phyloP scores from a whole-genome alignment of 768 basidiomycete genomes.

The Fistulinella prunicolor region DNA sequence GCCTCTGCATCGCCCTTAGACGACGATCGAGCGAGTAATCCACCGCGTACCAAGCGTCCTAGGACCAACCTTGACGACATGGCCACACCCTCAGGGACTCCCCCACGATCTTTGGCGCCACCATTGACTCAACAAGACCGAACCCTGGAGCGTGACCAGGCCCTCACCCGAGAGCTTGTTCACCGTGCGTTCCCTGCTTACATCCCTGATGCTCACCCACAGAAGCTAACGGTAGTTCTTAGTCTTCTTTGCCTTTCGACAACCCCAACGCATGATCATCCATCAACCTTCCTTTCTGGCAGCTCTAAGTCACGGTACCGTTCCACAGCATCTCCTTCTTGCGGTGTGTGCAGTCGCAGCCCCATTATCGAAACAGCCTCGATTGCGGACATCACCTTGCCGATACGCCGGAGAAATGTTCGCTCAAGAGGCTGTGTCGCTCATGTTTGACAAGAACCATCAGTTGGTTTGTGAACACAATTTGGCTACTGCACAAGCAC shows the following conservation, averaged over 20 bases:
- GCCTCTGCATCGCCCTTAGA: constrained; percentile 26
- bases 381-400: constrained; percentile 51
- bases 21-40: constrained; percentile 40
- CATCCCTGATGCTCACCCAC: not conserved
- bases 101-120: constrained; percentile 36
- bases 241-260: constrained; percentile 84
- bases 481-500: constrained; percentile 71
- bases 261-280: constrained; percentile 71
- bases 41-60: constrained; percentile 49
- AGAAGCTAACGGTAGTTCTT: constrained; percentile 6
- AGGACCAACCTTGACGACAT: constrained; percentile 40
- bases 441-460: constrained; percentile 72
- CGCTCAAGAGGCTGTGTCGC: constrained; percentile 56
- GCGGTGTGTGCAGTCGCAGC: constrained; percentile 79
- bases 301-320: constrained; percentile 59
- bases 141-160: constrained; percentile 52
- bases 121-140: constrained; percentile 38
- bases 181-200: constrained; percentile 49
- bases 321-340: constrained; percentile 69
- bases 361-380: constrained; percentile 66
- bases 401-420: constrained; percentile 54
- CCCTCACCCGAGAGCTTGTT: constrained; percentile 68
- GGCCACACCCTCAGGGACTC: constrained; percentile 30
- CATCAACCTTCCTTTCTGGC: constrained; percentile 77
- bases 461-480: constrained; percentile 56